These are phyloP conservation scores for Chiua virens DNA, from an alignment of 768 basidiomycete species.

Conservation along the genomic window DNA sequence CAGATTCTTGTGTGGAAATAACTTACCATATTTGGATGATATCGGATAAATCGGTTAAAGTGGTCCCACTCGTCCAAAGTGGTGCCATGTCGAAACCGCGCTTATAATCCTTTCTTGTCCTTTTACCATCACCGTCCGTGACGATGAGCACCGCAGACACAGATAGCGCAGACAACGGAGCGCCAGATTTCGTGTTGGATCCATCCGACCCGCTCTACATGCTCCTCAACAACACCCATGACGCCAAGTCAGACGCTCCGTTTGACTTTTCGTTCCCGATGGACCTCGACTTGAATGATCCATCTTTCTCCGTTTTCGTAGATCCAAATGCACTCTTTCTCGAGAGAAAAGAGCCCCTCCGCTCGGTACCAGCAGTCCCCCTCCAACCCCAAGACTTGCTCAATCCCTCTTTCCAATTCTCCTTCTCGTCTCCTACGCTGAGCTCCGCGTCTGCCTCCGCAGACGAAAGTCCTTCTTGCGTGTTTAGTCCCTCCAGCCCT, in stretches of 20 bases:
- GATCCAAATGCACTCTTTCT: conserved; percentile 65
- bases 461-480: conserved; percentile 25
- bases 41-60: conserved; percentile 18
- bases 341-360: conserved; percentile 23
- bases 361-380: conserved; percentile 16
- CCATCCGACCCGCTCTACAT: conserved; percentile 59
- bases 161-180: conserved; percentile 4
- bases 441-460: conserved; percentile 34
- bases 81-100: conserved; percentile 19
- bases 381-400: conserved; percentile 32
- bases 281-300: conserved; percentile 62
- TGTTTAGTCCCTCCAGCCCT: conserved; percentile 27
- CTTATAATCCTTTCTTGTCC: not conserved
- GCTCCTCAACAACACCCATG: conserved; percentile 47
- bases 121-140: not conserved
- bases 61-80: conserved; percentile 24
- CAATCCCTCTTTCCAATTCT: conserved; percentile 38
- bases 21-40: conserved; percentile 14
- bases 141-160: conserved; percentile 18
- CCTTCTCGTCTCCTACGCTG: conserved; percentile 39
- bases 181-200: conserved; percentile 48
- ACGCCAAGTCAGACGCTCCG: conserved; percentile 34
- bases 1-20: conserved; percentile 30
- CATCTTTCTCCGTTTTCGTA: conserved; percentile 46
- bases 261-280: conserved; percentile 44